Base-by-base conservation (phyloP, 495 filamentous ascomycete species). In the Penicillium chermesinum region DNA sequence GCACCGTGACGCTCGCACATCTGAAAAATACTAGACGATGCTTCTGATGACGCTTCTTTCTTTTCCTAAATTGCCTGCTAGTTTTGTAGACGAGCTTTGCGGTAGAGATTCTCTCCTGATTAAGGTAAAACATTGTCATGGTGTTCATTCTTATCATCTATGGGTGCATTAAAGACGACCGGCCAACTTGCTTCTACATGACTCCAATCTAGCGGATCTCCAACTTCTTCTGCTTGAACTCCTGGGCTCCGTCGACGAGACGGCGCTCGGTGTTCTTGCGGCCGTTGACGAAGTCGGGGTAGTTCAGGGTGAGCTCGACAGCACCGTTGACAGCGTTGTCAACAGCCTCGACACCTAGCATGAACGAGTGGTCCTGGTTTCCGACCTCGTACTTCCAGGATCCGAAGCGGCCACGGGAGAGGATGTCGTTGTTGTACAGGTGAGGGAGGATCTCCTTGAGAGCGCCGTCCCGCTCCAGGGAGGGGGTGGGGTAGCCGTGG, bases 341-440 rank as follows among this genome's bases (percentile, higher is more conserved):
- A 33, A 86, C 91, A 38, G 93, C 93, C 72, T 99, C 93, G 14
- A 96, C 93, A 66, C 93, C 93, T 37, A 96, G 77, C 93, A 97
- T 97, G 76, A 99, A 97, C 32, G 84, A 89, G 77, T 98, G 93
- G 67, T 97, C 91, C 76, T 96, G 91, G 80, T 96, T 96, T 54
- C 86, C 85, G 57, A 91, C 87, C 72, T 99, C 93, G 75, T 99
- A 99, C 59, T 88, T 77, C 93, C 93, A 99, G 80, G 84, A 89
- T 61, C 93, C 93, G 74, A 99, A 99, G 52, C 93, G 89, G 59
- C 93, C 93, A 69, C 93, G 88, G 17, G 90, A 95, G 78, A 82
- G 86, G 72, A 99, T 99, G 69, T 83, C 90, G 74, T 85, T 83
- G 48, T 77, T 84, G 74, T 95, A 85, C 36, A 99, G 83, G 70